Base-by-base conservation (phyloP, 495 filamentous ascomycete genomes). In the Saxophila tyrrhenica region DNA sequence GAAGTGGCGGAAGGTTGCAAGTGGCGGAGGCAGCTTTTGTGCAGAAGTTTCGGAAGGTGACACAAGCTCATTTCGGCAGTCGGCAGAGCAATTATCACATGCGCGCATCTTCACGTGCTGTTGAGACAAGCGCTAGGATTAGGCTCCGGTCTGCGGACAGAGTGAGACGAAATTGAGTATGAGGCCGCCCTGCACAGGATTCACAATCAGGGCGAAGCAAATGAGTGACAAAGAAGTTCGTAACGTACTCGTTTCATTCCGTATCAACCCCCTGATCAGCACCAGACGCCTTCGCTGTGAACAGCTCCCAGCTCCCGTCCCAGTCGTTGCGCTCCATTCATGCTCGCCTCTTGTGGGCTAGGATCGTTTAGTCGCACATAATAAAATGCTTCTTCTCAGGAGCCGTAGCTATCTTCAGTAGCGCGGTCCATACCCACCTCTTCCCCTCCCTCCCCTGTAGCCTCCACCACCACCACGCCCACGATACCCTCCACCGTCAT, bases 401-500 rank as follows among this genome's bases (percentile, higher is more conserved):
- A 35, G 5, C 13, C 29, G 29, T 35, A 13, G 13, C 13, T 13
- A 44, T 44, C 16, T 29, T 54, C 51, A 53, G 49, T 41, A 58
- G 21, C 50, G 44, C 23, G 41, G 35, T 17, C 49, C 50, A 48
- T 39, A 58, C 24, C 55, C 55, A 41, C 47, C 54, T 19, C 29
- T 51, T 9, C 52, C 45, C 25, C 52, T 49, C 21, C 45, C 24
- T 25, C 45, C 11, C 24, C 45, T 24, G 13, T 48, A 24, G 25
- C 41, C 39, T 1, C 55, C 49, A 39, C 56, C 39, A 9, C 50
- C 56, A 24, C 56, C 51, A 8, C 61, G 9, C 7, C 61, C 47
- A 50, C 61, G 55, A 45, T 57, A 60, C 13, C 63, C 61, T 20
- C 60, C 58, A 15, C 63, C 42, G 0, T 59, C 55, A 15, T 64